Conservation (phyloP, 768 basidiomycete species). For the Termitomyces sp. region DNA sequence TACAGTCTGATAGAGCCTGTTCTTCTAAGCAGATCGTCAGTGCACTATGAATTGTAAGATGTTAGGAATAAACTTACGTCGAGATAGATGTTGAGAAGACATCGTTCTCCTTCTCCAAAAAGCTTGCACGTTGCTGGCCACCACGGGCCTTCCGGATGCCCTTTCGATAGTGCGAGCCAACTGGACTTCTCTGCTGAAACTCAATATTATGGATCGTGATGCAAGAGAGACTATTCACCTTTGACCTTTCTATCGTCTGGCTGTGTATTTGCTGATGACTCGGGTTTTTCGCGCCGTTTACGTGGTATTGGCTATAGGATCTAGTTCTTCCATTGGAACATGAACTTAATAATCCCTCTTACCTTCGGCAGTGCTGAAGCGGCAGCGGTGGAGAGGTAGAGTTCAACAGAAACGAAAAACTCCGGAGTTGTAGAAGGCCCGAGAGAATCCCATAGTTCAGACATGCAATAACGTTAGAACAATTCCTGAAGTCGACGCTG, state of each 20-base stretch:
- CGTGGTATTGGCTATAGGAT: constrained; percentile 39
- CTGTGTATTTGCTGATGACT: constrained; percentile 26
- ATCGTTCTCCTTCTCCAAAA: constrained; percentile 62
- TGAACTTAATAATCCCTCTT: constrained; percentile 6
- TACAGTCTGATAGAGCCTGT: constrained; percentile 68
- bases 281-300: constrained; percentile 56
- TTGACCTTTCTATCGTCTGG: constrained; percentile 52
- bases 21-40: constrained; percentile 48
- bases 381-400: constrained; percentile 56
- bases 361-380: constrained; percentile 58
- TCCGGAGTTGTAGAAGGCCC: constrained; percentile 32
- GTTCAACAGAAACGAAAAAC: constrained; percentile 58
- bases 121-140: constrained; percentile 69
- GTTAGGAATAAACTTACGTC: constrained; percentile 46
- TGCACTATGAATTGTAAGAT: background rate
- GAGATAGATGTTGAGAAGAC: constrained; percentile 69
- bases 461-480: constrained; percentile 19
- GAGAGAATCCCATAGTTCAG: constrained; percentile 28
- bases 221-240: constrained; percentile 35
- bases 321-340: background rate
- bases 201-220: background rate
- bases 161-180: constrained; percentile 61
- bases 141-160: constrained; percentile 58
- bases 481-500: background rate
- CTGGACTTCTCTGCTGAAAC: constrained; percentile 59